Evolutionary conservation across 148 eudicot species (phyloP), one percentile per base, ranked within the genome.

Genomic region (Rhododendron ferrugineum): DNA sequence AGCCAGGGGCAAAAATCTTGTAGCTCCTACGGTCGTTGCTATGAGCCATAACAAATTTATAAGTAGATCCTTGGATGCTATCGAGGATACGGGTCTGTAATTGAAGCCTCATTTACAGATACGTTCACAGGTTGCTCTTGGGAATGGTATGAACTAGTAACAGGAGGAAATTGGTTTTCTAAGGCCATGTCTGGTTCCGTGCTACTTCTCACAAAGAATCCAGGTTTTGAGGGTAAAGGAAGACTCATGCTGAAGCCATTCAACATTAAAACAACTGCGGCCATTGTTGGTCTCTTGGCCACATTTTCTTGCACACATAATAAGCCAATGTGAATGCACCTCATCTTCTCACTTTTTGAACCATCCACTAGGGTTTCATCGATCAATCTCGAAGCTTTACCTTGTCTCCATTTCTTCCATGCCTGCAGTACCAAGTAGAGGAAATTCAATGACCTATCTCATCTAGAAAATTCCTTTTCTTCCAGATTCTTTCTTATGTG

Each of bases 301-400:
- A 74, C 86, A 14, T 85, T 47, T 18, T 85, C 90, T 88, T 89
- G 91, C 13, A 89, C 90, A 16, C 91, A 91, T 40, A 91, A 47
- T 78, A 88, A 58, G 6, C 86, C 91, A 42, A 88, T 88, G 73
- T 74, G 84, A 49, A 86, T 81, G 72, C 87, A 86, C 34, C 84
- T 52, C 52, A 54, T 28, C 4, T 68, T 56, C 9, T 73, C 58
- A 23, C 28, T 14, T 2, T 26, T 34, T 23, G 37, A 60, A 40
- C 54, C 76, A 9, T 32, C 58, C 5, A 42, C 40, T 4, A 85
- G 2, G 8, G 83, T 68, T 47, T 77, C 16, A 23, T 85, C 87
- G 9, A 79, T 22, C 46, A 85, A 28, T 6, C 42, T 40, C 8
- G 8, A 22, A 2, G 79, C 11, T 81, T 42, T 54, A 0, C 84